These are phyloP conservation scores for Tetrapyrgos nigripes DNA, from an alignment of 1,284 basidiomycete species.

Conservation along the genomic window DNA sequence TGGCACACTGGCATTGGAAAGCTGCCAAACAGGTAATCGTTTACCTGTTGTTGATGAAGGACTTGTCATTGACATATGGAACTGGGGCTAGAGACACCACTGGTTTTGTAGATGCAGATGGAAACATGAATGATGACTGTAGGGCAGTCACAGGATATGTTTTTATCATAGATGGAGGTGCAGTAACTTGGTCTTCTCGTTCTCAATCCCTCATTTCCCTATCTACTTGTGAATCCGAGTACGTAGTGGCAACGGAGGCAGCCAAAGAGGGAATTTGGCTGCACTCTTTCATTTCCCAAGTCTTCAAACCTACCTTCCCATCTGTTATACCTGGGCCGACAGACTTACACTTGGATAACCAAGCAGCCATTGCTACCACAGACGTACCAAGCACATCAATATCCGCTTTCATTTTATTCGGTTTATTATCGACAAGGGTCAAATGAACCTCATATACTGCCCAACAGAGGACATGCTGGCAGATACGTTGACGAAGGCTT, in stretches of 20 bases:
- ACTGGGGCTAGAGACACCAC: neutral
- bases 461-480: slow-evolving; percentile 21
- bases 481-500: slow-evolving; percentile 21
- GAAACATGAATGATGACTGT: slow-evolving; percentile 1
- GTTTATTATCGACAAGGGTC: slow-evolving; percentile 17
- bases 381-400: slow-evolving; percentile 3
- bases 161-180: slow-evolving; percentile 2
- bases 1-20: slow-evolving; percentile 14
- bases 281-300: neutral
- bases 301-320: slow-evolving; percentile 5
- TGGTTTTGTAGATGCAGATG: slow-evolving; percentile 5
- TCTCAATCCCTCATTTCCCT: slow-evolving; percentile 7
- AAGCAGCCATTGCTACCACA: slow-evolving; percentile 3
- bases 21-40: slow-evolving; percentile 14
- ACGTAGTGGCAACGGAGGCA: slow-evolving; percentile 5
- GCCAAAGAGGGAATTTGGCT: slow-evolving; percentile 8
- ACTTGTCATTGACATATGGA: slow-evolving; percentile 10
- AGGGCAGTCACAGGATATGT: neutral
- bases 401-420: slow-evolving; percentile 27
- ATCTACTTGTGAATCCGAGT: slow-evolving; percentile 5
- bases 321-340: slow-evolving; percentile 1
- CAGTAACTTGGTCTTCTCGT: slow-evolving; percentile 2
- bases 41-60: slow-evolving; percentile 20
- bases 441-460: slow-evolving; percentile 1
- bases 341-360: neutral